Conservation (phyloP, 1,139 yeast species). For the Wickerhamomyces sp. region DNA sequence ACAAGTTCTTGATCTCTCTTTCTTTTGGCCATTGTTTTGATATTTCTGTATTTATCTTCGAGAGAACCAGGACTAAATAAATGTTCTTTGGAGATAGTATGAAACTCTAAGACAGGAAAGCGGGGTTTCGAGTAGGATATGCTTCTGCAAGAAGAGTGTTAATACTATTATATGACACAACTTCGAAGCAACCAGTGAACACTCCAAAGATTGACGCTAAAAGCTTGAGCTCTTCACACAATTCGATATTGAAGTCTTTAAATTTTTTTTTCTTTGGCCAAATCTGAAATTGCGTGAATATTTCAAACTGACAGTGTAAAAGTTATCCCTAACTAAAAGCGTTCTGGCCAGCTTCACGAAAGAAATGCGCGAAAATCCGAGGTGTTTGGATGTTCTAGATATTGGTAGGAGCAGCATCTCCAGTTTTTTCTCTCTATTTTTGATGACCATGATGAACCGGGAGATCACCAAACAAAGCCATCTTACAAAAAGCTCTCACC, state of each 20-base stretch:
- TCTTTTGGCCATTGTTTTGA: conserved; percentile 15
- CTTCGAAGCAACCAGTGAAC: no score
- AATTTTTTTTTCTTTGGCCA: conserved; percentile 3
- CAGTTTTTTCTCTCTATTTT: not conserved
- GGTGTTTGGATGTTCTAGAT: conserved; percentile 2
- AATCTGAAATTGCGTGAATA: conserved; percentile 6
- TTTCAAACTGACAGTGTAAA: conserved; percentile 8
- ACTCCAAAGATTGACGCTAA: no score
- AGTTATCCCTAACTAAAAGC: not conserved
- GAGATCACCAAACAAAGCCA: no score
- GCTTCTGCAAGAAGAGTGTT: no score
- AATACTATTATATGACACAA: no score
- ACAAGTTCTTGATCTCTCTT: conserved; percentile 12
- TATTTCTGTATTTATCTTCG: no score
- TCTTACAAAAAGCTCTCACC: no score
- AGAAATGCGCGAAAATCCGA: not conserved
- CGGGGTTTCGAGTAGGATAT: no score
- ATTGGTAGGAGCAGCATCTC: conserved; percentile 1
- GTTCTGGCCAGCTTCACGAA: no score
- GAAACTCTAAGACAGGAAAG: no score
- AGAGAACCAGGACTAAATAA: not conserved
- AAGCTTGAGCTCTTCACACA: no score
- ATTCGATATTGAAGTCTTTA: not conserved
- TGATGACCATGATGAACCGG: no score
- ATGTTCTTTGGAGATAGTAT: not conserved